Percentiles rank a stretch among this genome's conserved stretches.
Evolutionary conservation across 202 grass and related monocot species (phyloP).

Genomic region (Saccharum hybrid): DNA sequence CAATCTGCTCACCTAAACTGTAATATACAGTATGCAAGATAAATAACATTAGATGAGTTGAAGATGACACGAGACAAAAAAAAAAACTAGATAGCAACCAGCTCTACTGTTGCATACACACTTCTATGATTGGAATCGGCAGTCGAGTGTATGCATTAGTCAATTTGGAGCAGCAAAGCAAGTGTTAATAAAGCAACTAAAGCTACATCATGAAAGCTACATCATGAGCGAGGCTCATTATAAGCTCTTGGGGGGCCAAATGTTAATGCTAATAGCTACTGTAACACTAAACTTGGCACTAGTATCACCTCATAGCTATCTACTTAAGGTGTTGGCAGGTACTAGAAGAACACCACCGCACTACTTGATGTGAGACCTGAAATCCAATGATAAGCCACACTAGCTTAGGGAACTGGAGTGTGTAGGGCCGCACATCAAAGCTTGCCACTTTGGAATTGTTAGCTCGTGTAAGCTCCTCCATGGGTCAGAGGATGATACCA

Average conservation of each 20-base stretch:
- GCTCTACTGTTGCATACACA: no score
- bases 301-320: neutral
- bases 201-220: neutral
- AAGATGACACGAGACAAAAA: no score
- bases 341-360: neutral
- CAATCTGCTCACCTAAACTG: no score
- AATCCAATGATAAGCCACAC: conserved; percentile 26
- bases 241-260: no score
- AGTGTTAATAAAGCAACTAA: conserved; percentile 10
- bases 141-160: neutral
- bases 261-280: neutral
- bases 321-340: neutral
- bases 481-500: neutral
- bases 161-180: conserved; percentile 2
- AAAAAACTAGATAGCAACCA: no score
- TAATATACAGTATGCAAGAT: no score
- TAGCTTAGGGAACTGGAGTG: conserved; percentile 4
- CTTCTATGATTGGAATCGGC: neutral
- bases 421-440: neutral
- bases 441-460: neutral
- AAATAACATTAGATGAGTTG: no score
- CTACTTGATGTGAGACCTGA: neutral
- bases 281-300: neutral
- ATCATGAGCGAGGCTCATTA: neutral
- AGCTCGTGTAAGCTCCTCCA: neutral